Percentiles rank a stretch among this genome's conserved stretches.
These are phyloP conservation scores for Erythrophleum ivorense DNA, from an alignment of 331 rosid species.

Conservation along the genomic window DNA sequence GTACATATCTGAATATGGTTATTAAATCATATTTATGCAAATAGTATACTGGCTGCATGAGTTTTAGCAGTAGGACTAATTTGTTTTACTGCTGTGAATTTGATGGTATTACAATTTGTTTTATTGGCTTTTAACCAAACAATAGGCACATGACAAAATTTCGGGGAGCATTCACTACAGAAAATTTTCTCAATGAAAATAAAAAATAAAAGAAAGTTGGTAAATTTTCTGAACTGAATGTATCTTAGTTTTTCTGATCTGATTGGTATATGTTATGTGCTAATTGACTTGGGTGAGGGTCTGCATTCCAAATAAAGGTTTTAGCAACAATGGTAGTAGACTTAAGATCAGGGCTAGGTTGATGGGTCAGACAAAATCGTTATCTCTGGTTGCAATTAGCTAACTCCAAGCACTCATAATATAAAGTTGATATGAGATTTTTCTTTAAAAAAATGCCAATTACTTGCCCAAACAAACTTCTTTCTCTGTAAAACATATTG, in stretches of 20 bases:
- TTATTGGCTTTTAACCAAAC: background rate
- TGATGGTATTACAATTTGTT: background rate
- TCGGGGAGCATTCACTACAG: constrained; percentile 2
- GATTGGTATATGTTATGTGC: no score
- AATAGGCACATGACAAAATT: background rate
- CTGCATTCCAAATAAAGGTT: constrained; percentile 14
- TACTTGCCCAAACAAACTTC: background rate
- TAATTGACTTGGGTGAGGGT: constrained; percentile 10
- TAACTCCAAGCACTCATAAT: background rate
- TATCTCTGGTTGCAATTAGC: background rate
- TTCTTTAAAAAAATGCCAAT: background rate
- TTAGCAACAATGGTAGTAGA: background rate
- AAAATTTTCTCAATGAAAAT: background rate
- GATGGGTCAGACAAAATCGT: background rate
- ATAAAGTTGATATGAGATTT: constrained; percentile 12
- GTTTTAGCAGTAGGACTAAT: background rate
- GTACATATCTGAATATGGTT: background rate
- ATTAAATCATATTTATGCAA: background rate
- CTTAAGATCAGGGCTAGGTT: constrained; percentile 22
- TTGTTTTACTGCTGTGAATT: background rate
- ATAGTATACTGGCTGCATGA: background rate
- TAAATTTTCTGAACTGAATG: background rate
- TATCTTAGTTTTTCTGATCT: no score
- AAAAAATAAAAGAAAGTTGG: background rate
- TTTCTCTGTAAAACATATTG: background rate